phyloP scores from a whole-genome alignment of 176 grass and related monocot species.

The Elymus sibiricus region DNA sequence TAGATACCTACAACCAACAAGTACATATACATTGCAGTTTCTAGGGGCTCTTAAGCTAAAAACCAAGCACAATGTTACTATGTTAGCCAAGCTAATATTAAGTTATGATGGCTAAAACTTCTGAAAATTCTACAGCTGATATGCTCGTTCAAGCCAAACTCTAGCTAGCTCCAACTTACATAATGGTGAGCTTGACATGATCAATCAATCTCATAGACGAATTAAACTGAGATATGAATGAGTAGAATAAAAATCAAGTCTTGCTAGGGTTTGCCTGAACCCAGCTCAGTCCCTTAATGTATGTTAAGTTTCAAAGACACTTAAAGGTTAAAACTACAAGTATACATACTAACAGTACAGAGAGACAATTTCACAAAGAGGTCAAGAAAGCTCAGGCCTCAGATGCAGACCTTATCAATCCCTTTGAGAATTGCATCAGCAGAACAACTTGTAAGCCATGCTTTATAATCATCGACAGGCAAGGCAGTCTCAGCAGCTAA shows the following conservation, averaged over 20 bases:
- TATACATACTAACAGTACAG: conserved; percentile 3
- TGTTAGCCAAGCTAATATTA: background rate
- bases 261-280: background rate
- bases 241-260: background rate
- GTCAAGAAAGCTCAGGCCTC: conserved; percentile 13
- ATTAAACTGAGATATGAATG: background rate
- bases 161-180: background rate
- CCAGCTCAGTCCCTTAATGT: conserved; percentile 4
- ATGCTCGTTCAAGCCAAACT: conserved; percentile 7
- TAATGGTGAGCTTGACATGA: background rate
- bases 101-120: conserved; percentile 3
- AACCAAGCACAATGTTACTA: background rate
- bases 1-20: background rate
- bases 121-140: background rate
- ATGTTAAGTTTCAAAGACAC: conserved; percentile 6
- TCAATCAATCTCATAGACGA: background rate
- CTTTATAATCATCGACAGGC: conserved; percentile 69
- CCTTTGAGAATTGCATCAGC: conserved; percentile 53
- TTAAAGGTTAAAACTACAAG: background rate
- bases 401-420: conserved; percentile 66
- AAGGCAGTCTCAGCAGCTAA: conserved; percentile 67
- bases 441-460: conserved; percentile 61
- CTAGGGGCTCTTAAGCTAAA: conserved; percentile 3
- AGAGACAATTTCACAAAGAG: conserved; percentile 16
- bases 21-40: conserved; percentile 6